Base-by-base conservation (phyloP, 192 early-diverging fungal genomes). In the Phlyctochytrium arcticum region DNA sequence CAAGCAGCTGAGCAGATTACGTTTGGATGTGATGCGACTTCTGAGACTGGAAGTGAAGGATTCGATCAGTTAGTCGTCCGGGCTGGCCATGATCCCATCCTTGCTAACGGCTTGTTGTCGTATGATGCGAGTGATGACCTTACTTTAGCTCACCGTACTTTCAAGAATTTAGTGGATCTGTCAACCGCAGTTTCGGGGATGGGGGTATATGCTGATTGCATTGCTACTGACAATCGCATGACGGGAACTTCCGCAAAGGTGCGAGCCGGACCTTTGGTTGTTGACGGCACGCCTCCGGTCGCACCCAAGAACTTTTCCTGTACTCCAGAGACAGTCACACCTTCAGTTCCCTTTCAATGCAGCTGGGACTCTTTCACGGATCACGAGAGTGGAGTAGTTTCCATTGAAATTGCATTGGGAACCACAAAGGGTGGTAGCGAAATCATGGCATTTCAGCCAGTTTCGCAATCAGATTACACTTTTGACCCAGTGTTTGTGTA, bases 261-360 rank as follows among this genome's bases (percentile, higher is more conserved):
- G 1, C 23, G 12, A 7, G 23, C 36, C 29, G 42, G 27, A 2
- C 21, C 21, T 23, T n/a, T 60, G 7, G 57, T 46, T 3, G 39
- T 60, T 6, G 57, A 60, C 29, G 29, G n/a, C 35, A 60, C 57
- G 6, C 36, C 57, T 1, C 57, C 57, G 36, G 19, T 46, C 5
- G n/a, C 39, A 6, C 57, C 57, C 1, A 29, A 34, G 10, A n/a
- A 46, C 39, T 46, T 60, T 5, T 7, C 0, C 0, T 60, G 57
- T 37, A 44, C 32, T 0, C 26, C 50, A 53, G 39, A 12, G 15
- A 46, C 44, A 8, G 39, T 60, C 2, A 19, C 57, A n/a, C 35
- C 36, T 9, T 23, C 36, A 17, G 17, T 30, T 8, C 19, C 57
- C 19, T 24, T 60, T 26, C 6, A 8, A 27, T 60, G 57, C 57